These are phyloP conservation scores for Fraxinus paxiana DNA, from an alignment of 305 asterid species.

Conservation along the genomic window DNA sequence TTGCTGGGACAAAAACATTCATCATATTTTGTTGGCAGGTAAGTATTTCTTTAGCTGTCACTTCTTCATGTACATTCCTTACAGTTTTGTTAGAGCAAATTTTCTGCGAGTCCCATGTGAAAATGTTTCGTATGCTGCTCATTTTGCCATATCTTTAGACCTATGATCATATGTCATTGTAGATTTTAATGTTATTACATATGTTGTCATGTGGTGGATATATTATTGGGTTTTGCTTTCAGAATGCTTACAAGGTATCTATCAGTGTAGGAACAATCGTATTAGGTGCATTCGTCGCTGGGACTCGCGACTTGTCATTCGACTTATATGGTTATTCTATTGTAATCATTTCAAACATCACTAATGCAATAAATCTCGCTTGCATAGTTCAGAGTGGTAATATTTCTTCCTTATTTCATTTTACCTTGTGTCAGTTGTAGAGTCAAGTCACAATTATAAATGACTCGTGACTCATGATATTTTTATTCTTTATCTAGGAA, in stretches of 20 bases:
- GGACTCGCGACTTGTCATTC: conserved; percentile 24
- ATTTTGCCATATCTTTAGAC: not conserved
- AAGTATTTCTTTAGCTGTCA: not conserved
- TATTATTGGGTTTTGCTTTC: not conserved
- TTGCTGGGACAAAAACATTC: conserved; percentile 10
- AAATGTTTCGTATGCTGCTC: not conserved
- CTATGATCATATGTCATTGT: not conserved
- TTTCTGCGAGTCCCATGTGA: not conserved
- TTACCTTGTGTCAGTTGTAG: not conserved
- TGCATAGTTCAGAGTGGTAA: conserved; percentile 27
- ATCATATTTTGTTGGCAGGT: conserved; percentile 21
- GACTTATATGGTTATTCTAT: conserved; percentile 20
- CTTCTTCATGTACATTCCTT: not conserved
- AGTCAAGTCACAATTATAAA: not conserved
- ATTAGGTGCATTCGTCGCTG: conserved; percentile 27
- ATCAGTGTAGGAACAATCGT: conserved; percentile 29
- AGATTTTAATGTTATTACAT: not conserved
- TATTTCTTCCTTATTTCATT: not conserved
- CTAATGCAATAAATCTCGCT: conserved; percentile 24
- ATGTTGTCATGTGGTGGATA: not conserved
- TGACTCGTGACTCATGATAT: not conserved
- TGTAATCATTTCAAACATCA: conserved; percentile 22
- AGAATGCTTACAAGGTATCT: not conserved
- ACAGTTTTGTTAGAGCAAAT: not conserved
- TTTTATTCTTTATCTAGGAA: conserved; percentile 1